A percentile compares a stretch with the other conserved stretches of the same genome.
These are phyloP conservation scores for Naganishia vaughanmartiniae DNA, from an alignment of 768 basidiomycete species.

Conservation along the genomic window DNA sequence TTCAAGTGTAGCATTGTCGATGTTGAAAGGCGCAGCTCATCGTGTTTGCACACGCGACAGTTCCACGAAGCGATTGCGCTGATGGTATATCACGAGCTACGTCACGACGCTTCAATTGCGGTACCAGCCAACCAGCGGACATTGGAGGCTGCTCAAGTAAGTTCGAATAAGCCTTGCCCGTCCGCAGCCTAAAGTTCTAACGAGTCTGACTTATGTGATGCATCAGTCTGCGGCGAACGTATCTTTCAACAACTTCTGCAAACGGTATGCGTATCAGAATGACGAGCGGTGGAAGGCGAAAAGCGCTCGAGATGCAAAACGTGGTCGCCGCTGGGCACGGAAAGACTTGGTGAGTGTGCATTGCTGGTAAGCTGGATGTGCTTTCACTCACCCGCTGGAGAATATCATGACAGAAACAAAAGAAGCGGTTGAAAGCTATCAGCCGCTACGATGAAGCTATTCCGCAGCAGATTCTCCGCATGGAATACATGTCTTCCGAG, in stretches of 20 bases:
- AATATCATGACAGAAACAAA: slow-evolving; percentile 43
- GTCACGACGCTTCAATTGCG: background rate
- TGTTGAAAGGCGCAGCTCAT: background rate
- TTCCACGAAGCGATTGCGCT: slow-evolving; percentile 29
- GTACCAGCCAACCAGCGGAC: slow-evolving; percentile 22
- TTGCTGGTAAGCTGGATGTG: background rate
- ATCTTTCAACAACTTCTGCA: slow-evolving; percentile 43
- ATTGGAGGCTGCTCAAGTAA: slow-evolving; percentile 25
- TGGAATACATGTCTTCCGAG: slow-evolving; percentile 52
- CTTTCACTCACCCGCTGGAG: background rate
- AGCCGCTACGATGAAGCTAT: slow-evolving; percentile 4
- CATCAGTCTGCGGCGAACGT: slow-evolving; percentile 33
- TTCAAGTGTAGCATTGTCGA: background rate
- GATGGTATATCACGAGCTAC: slow-evolving; percentile 10
- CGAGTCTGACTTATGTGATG: no score
- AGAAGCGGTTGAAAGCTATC: slow-evolving; percentile 40
- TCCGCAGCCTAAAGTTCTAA: background rate
- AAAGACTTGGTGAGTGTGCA: slow-evolving; percentile 47
- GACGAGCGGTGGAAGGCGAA: slow-evolving; percentile 38
- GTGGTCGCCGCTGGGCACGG: slow-evolving; percentile 47
- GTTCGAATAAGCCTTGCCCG: background rate
- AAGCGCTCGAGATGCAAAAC: slow-evolving; percentile 43
- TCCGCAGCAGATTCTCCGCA: slow-evolving; percentile 25
- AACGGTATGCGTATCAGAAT: slow-evolving; percentile 40
- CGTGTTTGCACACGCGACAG: background rate